These are phyloP conservation scores for Taphrina betulina DNA, from an alignment of 1,139 yeast genomes.

Conservation along the genomic window DNA sequence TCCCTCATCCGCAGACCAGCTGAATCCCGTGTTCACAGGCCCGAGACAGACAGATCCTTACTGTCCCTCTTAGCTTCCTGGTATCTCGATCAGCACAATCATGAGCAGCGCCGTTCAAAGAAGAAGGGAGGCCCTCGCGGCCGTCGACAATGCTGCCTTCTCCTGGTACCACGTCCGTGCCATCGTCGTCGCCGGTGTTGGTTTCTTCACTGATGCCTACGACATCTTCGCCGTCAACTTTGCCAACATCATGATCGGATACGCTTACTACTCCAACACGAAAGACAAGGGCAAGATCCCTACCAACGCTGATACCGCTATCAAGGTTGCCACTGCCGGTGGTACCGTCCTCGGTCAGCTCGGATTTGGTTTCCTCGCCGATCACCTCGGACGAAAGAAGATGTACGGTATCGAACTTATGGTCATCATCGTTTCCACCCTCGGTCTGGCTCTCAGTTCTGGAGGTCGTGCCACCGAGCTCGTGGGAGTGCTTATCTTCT, in stretches of 20 bases:
- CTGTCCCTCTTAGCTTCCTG: too few species aligned
- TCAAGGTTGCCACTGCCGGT: constrained; percentile 85
- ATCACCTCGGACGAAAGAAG: constrained; percentile 76
- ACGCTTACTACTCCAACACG: constrained; percentile 53
- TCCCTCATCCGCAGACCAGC: too few species aligned
- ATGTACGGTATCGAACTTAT: constrained; percentile 83
- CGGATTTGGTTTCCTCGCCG: constrained; percentile 77
- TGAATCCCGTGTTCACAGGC: too few species aligned
- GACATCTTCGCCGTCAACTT: constrained; percentile 53
- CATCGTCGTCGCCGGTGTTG: constrained; percentile 89
- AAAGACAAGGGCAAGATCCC: constrained; percentile 53
- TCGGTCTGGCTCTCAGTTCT: constrained; percentile 69
- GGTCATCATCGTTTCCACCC: constrained; percentile 73
- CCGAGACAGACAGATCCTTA: too few species aligned
- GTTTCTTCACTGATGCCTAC: constrained; percentile 88
- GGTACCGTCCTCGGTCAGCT: constrained; percentile 90
- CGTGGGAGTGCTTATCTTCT: constrained; percentile 68
- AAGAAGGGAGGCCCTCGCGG: constrained; percentile 83
- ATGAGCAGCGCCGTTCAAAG: constrained; percentile 42
- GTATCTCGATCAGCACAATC: neutral
- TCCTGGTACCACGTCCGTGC: constrained; percentile 89
- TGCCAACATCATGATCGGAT: constrained; percentile 41
- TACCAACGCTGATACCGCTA: constrained; percentile 64
- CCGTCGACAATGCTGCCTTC: constrained; percentile 78
- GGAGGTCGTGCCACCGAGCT: constrained; percentile 66